phyloP scores from a whole-genome alignment of 1,139 yeast genomes.

The Yamadazyma friedrichii region DNA sequence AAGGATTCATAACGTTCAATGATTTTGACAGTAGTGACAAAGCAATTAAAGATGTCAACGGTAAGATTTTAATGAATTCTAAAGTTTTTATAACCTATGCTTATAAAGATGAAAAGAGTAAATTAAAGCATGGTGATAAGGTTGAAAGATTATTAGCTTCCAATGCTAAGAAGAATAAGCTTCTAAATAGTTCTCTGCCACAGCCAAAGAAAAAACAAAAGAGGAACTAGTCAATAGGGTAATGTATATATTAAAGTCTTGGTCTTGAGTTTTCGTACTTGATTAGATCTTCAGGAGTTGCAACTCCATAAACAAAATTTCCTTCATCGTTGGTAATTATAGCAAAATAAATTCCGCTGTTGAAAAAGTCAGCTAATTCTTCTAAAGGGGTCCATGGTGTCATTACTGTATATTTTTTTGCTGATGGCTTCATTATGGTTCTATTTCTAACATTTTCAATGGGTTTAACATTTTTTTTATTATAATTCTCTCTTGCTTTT shows the following conservation, averaged over 20 bases:
- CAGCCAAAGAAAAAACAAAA: constrained; percentile 1
- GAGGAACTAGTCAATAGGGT: background rate
- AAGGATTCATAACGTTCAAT: constrained; percentile 61
- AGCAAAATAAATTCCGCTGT: constrained; percentile 53
- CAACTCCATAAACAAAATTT: constrained; percentile 60
- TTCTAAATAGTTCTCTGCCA: constrained; percentile 1
- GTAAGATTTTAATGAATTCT: constrained; percentile 66
- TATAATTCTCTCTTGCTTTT: constrained; percentile 34
- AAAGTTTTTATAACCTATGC: constrained; percentile 69
- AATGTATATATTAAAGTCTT: constrained; percentile 22
- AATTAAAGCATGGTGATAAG: constrained; percentile 70
- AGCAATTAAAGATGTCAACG: constrained; percentile 71
- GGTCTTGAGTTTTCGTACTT: constrained; percentile 57
- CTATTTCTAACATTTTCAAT: constrained; percentile 18
- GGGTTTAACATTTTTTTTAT: constrained; percentile 15
- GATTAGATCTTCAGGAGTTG: constrained; percentile 59
- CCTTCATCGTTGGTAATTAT: constrained; percentile 56
- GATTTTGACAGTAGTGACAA: constrained; percentile 69
- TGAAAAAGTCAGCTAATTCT: constrained; percentile 52
- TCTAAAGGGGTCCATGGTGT: constrained; percentile 62
- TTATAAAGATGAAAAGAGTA: constrained; percentile 56
- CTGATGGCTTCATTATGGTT: constrained; percentile 28
- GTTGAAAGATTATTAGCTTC: constrained; percentile 73
- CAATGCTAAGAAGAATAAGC: constrained; percentile 50
- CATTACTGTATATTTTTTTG: constrained; percentile 40